Percentiles rank a stretch among this genome's conserved stretches.
Conservation (phyloP, 1,284 basidiomycete species). For the Cryptococcus jaspeensis region DNA sequence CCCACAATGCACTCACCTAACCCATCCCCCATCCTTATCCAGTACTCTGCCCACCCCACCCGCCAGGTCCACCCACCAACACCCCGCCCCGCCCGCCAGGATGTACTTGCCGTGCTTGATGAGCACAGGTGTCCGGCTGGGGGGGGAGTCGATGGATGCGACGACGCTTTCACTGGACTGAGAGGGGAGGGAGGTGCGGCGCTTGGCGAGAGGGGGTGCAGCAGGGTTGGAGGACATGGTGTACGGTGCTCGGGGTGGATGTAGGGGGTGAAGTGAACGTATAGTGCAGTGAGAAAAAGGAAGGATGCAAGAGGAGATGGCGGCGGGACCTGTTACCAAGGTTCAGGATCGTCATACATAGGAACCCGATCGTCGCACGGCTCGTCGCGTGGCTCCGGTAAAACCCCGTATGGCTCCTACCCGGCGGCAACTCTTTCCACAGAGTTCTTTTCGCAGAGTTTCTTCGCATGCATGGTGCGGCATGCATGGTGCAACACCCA, state of each 20-base stretch:
- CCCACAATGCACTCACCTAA: conserved; percentile 17
- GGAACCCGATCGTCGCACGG: too few species aligned
- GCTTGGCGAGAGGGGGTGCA: conserved; percentile 9
- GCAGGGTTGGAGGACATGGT: not conserved
- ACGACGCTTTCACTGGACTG: conserved; percentile 20
- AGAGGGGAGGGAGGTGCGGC: conserved; percentile 27
- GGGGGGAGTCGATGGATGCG: conserved; percentile 11
- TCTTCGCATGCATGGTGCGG: too few species aligned
- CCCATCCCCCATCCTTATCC: conserved; percentile 24
- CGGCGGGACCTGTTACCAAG: too few species aligned
- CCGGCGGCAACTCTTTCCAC: too few species aligned
- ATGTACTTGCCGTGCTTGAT: conserved; percentile 51
- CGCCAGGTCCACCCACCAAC: conserved; percentile 41
- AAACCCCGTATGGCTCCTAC: too few species aligned
- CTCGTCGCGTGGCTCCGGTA: too few species aligned
- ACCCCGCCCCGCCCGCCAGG: conserved; percentile 32
- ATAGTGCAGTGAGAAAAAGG: not conserved
- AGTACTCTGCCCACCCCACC: conserved; percentile 21
- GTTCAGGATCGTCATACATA: too few species aligned
- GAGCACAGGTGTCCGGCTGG: conserved; percentile 5
- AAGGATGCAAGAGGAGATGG: not conserved
- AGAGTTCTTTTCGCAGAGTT: too few species aligned
- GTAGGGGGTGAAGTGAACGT: not conserved
- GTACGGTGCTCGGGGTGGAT: not conserved
- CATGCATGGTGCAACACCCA: too few species aligned